Evolutionary conservation across 2,329 filamentous ascomycete species (phyloP), one percentile per base, ranked within the genome.

Genomic region (Alternaria triticimaculans): DNA sequence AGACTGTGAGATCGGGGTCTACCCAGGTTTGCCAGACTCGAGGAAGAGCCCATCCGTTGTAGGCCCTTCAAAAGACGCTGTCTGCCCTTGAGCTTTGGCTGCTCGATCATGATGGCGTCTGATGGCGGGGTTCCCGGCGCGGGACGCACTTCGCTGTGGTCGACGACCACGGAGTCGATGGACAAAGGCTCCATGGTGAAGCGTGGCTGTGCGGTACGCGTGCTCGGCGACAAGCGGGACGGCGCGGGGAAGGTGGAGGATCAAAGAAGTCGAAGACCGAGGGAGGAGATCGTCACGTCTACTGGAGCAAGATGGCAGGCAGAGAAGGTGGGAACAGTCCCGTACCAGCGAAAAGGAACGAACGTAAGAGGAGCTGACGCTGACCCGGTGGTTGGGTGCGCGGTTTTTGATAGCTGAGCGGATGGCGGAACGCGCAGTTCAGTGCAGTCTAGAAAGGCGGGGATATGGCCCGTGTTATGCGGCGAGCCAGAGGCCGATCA

Each of bases 11-110:
- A 90, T 60, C 89, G 86, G 25, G 88, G 83, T 63, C 91, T 87
- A 60, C 88, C 86, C 58, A 89, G 80, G 62, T 87, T 87, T 44
- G 87, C 84, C 55, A 97, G 82, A 15, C 91, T 92, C 1, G 92
- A 90, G 7, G 90, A 93, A 0, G 93, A 97, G 11, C 92, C 90
- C 74, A 96, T 95, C 62, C 92, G 90, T 66, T 95, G 90, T 53
- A 97, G 85, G 30, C 90, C 88, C 66, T 89, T 89, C 18, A 96
- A 83, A 33, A 97, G 80, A 63, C 90, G 88, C 72, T 90, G 88
- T 50, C 91, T 88, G 57, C 88, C 87, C 77, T 90, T 93, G 60
- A 87, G 83, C 80, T 90, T 93, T 25, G 83, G 84, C 55, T 64
- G 69, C 28, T 76, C 72, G 55, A 76, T 75, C 11, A 68, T 70